Percentiles rank a stretch among this genome's conserved stretches.
phyloP scores from a whole-genome alignment of 768 basidiomycete genomes.

The Russula lepida region DNA sequence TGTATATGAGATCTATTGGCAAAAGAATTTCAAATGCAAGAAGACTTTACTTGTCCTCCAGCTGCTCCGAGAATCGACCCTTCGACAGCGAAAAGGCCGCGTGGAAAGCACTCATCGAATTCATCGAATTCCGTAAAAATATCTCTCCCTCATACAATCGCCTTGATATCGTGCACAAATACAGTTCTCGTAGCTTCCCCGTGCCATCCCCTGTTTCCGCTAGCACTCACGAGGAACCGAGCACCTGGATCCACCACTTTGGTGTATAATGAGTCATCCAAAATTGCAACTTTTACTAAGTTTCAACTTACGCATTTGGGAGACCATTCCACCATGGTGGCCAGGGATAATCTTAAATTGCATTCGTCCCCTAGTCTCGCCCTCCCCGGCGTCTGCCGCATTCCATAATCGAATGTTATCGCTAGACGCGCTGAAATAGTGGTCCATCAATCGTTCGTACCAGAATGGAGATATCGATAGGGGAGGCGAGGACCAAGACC shows the following conservation, averaged over 20 bases:
- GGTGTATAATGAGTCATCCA: background rate
- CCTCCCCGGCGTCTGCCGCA: slow-evolving; percentile 64
- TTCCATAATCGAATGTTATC: slow-evolving; percentile 96
- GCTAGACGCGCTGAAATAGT: slow-evolving; percentile 60
- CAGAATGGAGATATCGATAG: slow-evolving; percentile 5
- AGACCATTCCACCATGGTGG: slow-evolving; percentile 90
- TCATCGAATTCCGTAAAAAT: slow-evolving; percentile 10
- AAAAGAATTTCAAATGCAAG: slow-evolving; percentile 17
- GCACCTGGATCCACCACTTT: slow-evolving; percentile 81
- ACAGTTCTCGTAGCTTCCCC: slow-evolving; percentile 87
- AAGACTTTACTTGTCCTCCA: slow-evolving; percentile 6
- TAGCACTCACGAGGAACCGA: slow-evolving; percentile 82
- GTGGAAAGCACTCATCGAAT: background rate
- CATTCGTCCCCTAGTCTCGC: slow-evolving; percentile 57
- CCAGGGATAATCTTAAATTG: slow-evolving; percentile 95
- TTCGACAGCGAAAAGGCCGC: slow-evolving; percentile 16
- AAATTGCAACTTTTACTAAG: slow-evolving; percentile 17
- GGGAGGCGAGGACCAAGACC: background rate
- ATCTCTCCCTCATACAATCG: slow-evolving; percentile 5
- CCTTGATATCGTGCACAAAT: slow-evolving; percentile 82
- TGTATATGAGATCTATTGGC: slow-evolving; percentile 16
- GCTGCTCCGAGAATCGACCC: slow-evolving; percentile 5
- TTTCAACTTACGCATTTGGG: slow-evolving; percentile 73
- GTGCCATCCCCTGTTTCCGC: slow-evolving; percentile 91
- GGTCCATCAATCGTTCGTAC: slow-evolving; percentile 3